phyloP scores from a whole-genome alignment of 78 protist species.

The Neovahlkampfia damariscottae region DNA sequence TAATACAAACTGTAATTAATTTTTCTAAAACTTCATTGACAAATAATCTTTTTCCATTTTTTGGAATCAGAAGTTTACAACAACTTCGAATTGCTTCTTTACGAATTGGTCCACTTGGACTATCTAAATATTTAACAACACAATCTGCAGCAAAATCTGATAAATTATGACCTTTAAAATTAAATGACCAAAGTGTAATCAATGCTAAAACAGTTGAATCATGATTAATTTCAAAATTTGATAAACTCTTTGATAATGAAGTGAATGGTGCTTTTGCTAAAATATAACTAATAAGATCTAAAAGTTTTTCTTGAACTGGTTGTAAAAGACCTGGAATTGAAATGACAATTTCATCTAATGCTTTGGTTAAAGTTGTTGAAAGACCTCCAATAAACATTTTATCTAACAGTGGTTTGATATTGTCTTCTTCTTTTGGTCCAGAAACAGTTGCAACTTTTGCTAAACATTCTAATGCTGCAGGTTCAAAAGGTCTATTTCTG shows the following conservation, averaged over 20 bases:
- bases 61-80: slow-evolving; percentile 29
- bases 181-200: slow-evolving; percentile 54
- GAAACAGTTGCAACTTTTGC: slow-evolving; percentile 1
- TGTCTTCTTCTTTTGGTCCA: neutral
- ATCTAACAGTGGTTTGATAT: slow-evolving; percentile 3
- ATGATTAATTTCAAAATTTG: neutral
- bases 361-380: neutral
- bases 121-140: slow-evolving; percentile 55
- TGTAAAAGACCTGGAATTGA: slow-evolving; percentile 3
- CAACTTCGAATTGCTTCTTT: slow-evolving; percentile 46
- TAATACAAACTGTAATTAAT: slow-evolving; percentile 47
- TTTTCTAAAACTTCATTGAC: slow-evolving; percentile 29
- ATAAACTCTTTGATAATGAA: neutral
- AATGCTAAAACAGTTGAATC: slow-evolving; percentile 12
- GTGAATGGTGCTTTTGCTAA: neutral
- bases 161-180: slow-evolving; percentile 51
- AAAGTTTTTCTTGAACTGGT: neutral
- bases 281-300: neutral
- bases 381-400: slow-evolving; percentile 18
- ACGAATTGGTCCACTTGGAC: slow-evolving; percentile 22
- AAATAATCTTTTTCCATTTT: neutral
- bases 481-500: neutral
- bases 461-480: slow-evolving; percentile 4
- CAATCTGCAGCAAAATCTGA: slow-evolving; percentile 39
- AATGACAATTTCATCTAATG: neutral